Evolutionary conservation across 2,329 filamentous ascomycete genomes (phyloP).

Genomic region (Aspergillus sp.): DNA sequence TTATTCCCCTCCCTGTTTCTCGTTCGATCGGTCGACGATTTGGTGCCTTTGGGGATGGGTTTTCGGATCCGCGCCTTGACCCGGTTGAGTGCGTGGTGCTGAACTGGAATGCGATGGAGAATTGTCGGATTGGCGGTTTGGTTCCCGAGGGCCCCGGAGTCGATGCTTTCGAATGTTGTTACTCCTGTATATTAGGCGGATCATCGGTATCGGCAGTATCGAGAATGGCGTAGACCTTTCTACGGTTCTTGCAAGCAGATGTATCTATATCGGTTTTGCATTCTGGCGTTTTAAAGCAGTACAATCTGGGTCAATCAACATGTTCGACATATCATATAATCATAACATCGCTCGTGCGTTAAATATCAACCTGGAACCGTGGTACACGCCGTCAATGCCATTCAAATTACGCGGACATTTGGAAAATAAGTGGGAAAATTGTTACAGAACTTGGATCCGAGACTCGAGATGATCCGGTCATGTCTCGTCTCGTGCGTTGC

Average conservation of each 20-base stretch:
- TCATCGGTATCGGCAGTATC: constrained; percentile 9
- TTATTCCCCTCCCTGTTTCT: neutral
- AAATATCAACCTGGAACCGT: neutral
- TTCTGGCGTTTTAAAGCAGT: constrained; percentile 26
- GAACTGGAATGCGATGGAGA: neutral
- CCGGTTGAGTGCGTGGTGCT: neutral
- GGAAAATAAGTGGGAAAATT: neutral
- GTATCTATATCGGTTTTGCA: constrained; percentile 22
- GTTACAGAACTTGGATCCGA: neutral
- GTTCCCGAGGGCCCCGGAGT: neutral
- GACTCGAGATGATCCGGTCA: neutral
- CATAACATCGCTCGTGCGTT: constrained; percentile 2
- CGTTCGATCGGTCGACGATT: neutral
- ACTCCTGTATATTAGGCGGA: constrained; percentile 25
- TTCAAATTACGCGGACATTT: neutral
- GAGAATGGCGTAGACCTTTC: neutral
- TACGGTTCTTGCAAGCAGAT: constrained; percentile 13
- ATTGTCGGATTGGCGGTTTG: neutral
- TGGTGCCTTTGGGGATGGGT: neutral
- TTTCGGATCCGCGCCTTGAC: neutral
- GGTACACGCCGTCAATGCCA: neutral
- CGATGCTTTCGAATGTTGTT: constrained; percentile 14
- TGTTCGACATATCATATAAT: constrained; percentile 15
- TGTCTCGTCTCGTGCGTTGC: neutral
- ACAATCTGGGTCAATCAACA: constrained; percentile 25